Evolutionary conservation across 176 grass and related monocot species (phyloP), one percentile per base, ranked within the genome.

Genomic region (Rhynchospora breviuscula): DNA sequence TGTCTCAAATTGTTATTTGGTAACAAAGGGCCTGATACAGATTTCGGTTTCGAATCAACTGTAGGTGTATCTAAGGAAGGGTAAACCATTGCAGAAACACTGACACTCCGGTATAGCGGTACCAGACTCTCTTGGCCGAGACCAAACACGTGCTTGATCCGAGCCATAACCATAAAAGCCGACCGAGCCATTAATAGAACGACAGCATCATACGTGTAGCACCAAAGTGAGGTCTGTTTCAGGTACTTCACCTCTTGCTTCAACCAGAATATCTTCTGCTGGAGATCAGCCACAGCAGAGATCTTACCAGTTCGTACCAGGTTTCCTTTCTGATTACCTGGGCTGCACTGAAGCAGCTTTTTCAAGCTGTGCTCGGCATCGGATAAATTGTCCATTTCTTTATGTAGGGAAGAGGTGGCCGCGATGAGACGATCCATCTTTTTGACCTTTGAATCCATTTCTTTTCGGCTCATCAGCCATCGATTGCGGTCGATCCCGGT

Each of bases 241-340:
- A 95, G 84, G 19, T 93, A 62, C 91, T 98, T 95, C 57, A 98
- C 91, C 82, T 95, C 90, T 87, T 98, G 92, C 79, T 85, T 90
- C 86, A 87, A 86, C 86, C 84, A 90, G 79, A 95, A 98, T 0
- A 98, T 72, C 23, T 90, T 84, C 88, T 98, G 87, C 89, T 95
- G 95, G 79, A 95, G 81, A 85, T 95, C 89, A 0, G 89, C 58
- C 13, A 90, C 85, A 56, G 78, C 74, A 5, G 90, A 87, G 57
- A 94, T 92, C 60, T 92, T 97, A 83, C 86, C 90, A 73, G 78
- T 86, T 46, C 79, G 86, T 3, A 79, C 67, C 8, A 87, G 89
- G 2, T 71, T 45, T 19, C 86, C 86, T 0, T 31, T 63, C 3
- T 56, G 43, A 14, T 48, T 48, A 3, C 59, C 54, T 22, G 43